Evolutionary conservation across 441 rosid genomes (phyloP).

Genomic region (Melastoma candidum): DNA sequence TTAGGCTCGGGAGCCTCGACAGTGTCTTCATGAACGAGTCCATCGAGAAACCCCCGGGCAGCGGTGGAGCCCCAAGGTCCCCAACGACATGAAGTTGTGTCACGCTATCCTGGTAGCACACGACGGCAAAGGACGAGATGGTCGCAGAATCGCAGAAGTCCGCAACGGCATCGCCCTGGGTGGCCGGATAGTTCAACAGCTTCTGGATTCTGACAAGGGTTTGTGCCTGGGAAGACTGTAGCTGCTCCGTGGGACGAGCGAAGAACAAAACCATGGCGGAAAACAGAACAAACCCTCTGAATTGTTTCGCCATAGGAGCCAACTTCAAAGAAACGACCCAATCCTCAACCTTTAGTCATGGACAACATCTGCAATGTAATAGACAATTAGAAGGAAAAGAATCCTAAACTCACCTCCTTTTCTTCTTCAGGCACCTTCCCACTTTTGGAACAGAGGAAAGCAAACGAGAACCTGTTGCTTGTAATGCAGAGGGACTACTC

Average conservation of each 20-base stretch:
- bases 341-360: too few relatives aligned
- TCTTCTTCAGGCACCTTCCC: too few relatives aligned
- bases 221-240: conserved; percentile 58
- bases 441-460: too few relatives aligned
- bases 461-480: too few relatives aligned
- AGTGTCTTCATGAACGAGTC: conserved; percentile 78
- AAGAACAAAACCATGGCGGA: conserved; percentile 26
- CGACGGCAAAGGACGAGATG: conserved; percentile 47
- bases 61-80: conserved; percentile 28
- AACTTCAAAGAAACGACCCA: too few relatives aligned
- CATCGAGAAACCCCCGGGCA: conserved; percentile 64
- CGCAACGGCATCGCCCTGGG: conserved; percentile 52
- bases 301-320: conserved; percentile 32
- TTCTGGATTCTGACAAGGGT: conserved; percentile 57
- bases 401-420: too few relatives aligned
- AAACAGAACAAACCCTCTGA: conserved; percentile 25
- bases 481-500: too few relatives aligned
- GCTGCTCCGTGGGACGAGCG: conserved; percentile 39
- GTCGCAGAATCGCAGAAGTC: conserved; percentile 83
- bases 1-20: conserved; percentile 58
- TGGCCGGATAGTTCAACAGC: conserved; percentile 52
- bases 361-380: too few relatives aligned
- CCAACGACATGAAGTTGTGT: conserved; percentile 84
- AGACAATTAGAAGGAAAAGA: too few relatives aligned
- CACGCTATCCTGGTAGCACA: conserved; percentile 68